Evolutionary conservation across 441 rosid genomes (phyloP), one percentile per base, ranked within the genome.

Genomic region (Cnidoscolus chayamansa): DNA sequence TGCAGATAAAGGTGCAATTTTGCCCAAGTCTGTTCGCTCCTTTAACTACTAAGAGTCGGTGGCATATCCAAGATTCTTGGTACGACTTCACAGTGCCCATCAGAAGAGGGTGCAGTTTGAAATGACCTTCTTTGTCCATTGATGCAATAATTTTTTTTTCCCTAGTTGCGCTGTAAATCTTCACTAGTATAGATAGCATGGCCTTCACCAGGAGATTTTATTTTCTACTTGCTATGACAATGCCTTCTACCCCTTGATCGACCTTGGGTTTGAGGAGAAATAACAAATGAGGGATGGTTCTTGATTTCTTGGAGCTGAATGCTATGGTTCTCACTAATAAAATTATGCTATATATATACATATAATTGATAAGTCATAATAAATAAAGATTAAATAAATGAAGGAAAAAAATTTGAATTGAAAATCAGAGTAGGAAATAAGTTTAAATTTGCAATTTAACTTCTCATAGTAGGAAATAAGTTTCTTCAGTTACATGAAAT

Each of bases 21-120:
- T 65, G 45, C 40, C 76, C 19, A 81, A 68, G 65, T 70, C 73
- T 17, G 58, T 68, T 60, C 20, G 66, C 71, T 40, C 75, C 74
- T 71, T 79, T 63, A 68, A 45, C 68, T 72, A 59, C 73, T 76
- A 73, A 15, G 30, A 35, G 2, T 4, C 3, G 45, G 7, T 40
- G 7, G 7, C 4, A 40, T 40, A 49, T 62, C 56, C 65, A 48
- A 75, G 63, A 77, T 40, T 56, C 66, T 76, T 61, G 37, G 53
- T 55, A 56, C 62, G 61, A 54, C 19, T 47, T 43, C n/a, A 9
- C 1, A 35, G 57, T 19, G 37, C 59, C 64, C 37, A 55, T 76
- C 19, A 54, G 62, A 61, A 55, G 16, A 17, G 11, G 37, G 12
- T 51, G 17, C 54, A 7, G 45, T 47, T 40, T 70, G 45, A 37